Evolutionary conservation across 257 asterid species (phyloP).

Genomic region (Mentha longifolia): DNA sequence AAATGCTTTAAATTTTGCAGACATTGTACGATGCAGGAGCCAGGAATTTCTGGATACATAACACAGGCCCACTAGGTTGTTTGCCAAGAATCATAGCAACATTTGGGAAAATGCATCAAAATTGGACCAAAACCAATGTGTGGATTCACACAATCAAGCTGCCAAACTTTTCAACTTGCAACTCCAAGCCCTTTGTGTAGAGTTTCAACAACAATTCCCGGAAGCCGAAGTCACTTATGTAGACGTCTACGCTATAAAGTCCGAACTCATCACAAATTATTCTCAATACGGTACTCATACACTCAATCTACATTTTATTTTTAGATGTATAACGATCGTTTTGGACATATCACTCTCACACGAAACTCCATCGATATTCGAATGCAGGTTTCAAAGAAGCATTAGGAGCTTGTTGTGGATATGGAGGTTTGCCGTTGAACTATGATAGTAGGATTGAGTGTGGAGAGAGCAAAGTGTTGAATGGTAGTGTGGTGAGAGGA

Average conservation of each 20-base stretch:
- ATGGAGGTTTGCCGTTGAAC: constrained; percentile 37
- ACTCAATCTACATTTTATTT: too few species aligned
- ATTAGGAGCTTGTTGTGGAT: constrained; percentile 30
- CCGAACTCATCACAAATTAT: constrained; percentile 34
- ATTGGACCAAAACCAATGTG: constrained; percentile 43
- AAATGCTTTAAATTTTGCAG: constrained; percentile 26
- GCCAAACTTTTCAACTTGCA: too few species aligned
- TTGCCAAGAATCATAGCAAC: constrained; percentile 39
- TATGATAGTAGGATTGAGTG: constrained; percentile 40
- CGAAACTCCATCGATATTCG: too few species aligned
- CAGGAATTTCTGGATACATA: constrained; percentile 56
- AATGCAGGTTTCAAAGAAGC: constrained; percentile 36
- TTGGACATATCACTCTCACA: too few species aligned
- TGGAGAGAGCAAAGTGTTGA: constrained; percentile 40
- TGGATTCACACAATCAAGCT: too few species aligned
- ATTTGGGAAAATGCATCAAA: constrained; percentile 37
- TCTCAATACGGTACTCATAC: too few species aligned
- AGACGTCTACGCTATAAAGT: constrained; percentile 44
- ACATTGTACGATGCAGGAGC: too few species aligned
- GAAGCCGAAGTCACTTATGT: constrained; percentile 46
- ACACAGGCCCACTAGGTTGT: constrained; percentile 64
- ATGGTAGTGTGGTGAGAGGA: constrained; percentile 40
- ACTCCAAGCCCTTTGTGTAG: constrained; percentile 25
- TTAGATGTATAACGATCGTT: too few species aligned
- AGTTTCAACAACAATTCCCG: constrained; percentile 34